These are phyloP conservation scores for Zopfia rhizophila DNA, from an alignment of 2,329 filamentous ascomycete species.

Conservation along the genomic window DNA sequence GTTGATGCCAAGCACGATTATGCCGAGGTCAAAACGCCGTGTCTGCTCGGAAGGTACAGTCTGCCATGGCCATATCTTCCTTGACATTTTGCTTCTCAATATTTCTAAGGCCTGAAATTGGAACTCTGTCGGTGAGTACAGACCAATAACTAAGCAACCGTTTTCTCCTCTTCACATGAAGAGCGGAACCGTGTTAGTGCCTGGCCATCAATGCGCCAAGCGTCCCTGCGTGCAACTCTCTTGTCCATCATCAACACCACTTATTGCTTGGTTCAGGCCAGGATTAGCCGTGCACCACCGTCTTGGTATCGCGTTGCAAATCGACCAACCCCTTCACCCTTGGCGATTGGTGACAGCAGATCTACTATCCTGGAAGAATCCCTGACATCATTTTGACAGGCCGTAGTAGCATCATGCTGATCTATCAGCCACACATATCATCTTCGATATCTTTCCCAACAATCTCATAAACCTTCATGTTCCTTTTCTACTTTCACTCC, in stretches of 20 bases:
- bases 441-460: conserved; percentile 10
- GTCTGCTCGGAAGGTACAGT: too few species aligned
- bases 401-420: conserved; percentile 17
- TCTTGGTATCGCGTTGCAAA: conserved; percentile 5
- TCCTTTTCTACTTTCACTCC: too few species aligned
- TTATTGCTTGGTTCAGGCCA: conserved; percentile 13
- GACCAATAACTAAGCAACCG: too few species aligned
- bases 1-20: conserved; percentile 24
- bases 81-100: too few species aligned
- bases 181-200: too few species aligned
- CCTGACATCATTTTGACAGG: conserved; percentile 25
- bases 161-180: conserved; percentile 8
- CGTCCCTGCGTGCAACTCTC: conserved; percentile 8
- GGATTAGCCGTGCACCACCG: conserved; percentile 15
- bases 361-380: conserved; percentile 1
- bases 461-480: too few species aligned
- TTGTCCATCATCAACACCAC: too few species aligned
- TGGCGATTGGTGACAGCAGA: not conserved
- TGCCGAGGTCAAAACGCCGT: conserved; percentile 26
- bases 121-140: too few species aligned
- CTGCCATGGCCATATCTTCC: too few species aligned
- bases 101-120: too few species aligned
- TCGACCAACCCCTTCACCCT: conserved; percentile 12
- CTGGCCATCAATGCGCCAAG: conserved; percentile 18
- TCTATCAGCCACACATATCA: conserved; percentile 25